A percentile compares a stretch with the other conserved stretches of the same genome.
phyloP scores from a whole-genome alignment of 495 filamentous ascomycete genomes.

The Podospora didyma region DNA sequence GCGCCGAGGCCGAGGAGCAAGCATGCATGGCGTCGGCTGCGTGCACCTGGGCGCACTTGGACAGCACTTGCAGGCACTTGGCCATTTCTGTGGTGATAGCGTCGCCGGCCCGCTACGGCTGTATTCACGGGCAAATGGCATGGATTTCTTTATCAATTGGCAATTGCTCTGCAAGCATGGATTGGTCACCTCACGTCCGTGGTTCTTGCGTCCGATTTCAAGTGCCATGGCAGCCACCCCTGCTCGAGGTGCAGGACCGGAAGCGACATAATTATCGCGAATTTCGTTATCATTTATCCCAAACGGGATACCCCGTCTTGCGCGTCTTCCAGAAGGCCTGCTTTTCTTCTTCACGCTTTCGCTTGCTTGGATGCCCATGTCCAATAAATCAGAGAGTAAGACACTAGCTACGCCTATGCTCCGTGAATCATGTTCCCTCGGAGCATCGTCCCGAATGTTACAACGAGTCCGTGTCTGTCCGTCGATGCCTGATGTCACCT shows the following conservation, averaged over 20 bases:
- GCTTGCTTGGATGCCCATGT: neutral
- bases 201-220: no score
- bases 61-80: neutral
- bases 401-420: neutral
- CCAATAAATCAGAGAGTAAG: slow-evolving; percentile 2
- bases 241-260: neutral
- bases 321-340: slow-evolving; percentile 12
- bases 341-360: neutral
- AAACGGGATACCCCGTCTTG: slow-evolving; percentile 11
- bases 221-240: neutral
- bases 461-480: no score
- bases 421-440: neutral
- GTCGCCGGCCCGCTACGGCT: slow-evolving; percentile 21
- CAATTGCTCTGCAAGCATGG: neutral
- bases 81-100: slow-evolving; percentile 9
- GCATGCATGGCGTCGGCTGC: no score
- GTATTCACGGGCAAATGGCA: slow-evolving; percentile 19
- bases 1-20: no score
- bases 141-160: neutral
- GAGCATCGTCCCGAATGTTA: neutral
- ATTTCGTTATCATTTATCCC: slow-evolving; percentile 16
- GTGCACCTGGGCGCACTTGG: neutral
- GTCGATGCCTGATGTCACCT: neutral
- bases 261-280: neutral
- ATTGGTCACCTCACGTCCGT: neutral